Base-by-base conservation (phyloP, 345 rosid genomes). In the Sonneratia caseolaris region DNA sequence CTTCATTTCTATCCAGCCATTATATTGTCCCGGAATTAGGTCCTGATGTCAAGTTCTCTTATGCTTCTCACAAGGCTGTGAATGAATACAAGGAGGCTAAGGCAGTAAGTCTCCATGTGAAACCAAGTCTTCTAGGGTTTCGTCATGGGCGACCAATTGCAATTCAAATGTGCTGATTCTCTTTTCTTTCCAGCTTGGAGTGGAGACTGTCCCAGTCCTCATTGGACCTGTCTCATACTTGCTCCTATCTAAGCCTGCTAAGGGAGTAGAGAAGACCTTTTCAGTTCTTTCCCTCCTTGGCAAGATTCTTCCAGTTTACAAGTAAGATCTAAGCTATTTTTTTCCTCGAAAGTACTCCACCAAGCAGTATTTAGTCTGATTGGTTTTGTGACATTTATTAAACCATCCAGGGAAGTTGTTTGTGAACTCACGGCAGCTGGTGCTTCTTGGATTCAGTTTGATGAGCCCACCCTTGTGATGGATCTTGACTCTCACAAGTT, bases 1-100 rank as follows among this genome's bases (percentile, higher is more conserved):
- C 68, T 73, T 66, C 27, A 14, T 14, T 68, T 65, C 74, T 76
- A 68, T 82, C 61, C 82, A 94, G 98, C 85, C 98, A 94, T 72
- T 94, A 78, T 86, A 94, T 94, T 66, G 97, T 94, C 73, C 97
- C 98, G 43, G 98, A 94, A 76, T 82, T 91, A 95, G 95, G 97
- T 48, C 97, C 98, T 56, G 91, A 90, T 16, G 96, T 90, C 71
- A 87, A 86, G 22, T 94, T 94, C 78, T 87, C 92, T 14, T 94
- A 94, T 73, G 96, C 97, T 37, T 94, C 95, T 61, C 98, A 94
- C 92, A 94, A 91, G 88, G 98, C 98, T 35, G 91, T 92, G 65
- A 78, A 70, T 32, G 98, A 94, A 75, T 94, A 88, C 83, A 90
- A 88, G 91, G 98, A 94, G 82, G 98, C 98, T 37, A 94, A 94